Conservation (phyloP, 225 moss, liverwort and hornwort genomes). For the Takakia lepidozioides region DNA sequence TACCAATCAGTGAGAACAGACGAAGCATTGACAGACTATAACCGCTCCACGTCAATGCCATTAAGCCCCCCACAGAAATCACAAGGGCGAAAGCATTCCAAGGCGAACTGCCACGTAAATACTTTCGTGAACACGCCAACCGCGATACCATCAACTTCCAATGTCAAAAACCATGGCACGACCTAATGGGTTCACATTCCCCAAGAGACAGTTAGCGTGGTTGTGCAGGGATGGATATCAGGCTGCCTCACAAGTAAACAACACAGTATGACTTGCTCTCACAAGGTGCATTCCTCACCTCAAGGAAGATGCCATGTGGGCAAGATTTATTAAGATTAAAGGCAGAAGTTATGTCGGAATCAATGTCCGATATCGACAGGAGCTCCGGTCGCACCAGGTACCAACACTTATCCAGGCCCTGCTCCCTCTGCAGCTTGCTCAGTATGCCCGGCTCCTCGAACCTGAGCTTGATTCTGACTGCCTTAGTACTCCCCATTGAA, state of each 20-base stretch:
- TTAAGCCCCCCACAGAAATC: too few relatives aligned
- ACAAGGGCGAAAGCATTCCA: too few relatives aligned
- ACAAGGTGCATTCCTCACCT: conserved; percentile 16
- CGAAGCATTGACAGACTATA: too few relatives aligned
- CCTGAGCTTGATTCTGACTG: conserved; percentile 36
- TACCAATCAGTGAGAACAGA: too few relatives aligned
- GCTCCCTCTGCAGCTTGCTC: conserved; percentile 21
- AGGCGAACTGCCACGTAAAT: too few relatives aligned
- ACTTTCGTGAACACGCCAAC: too few relatives aligned
- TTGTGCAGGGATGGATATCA: too few relatives aligned
- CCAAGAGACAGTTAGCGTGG: background rate
- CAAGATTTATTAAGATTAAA: conserved; percentile 20
- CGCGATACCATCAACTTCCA: background rate
- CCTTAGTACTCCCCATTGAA: conserved; percentile 9
- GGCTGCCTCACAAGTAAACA: background rate
- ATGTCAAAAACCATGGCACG: background rate
- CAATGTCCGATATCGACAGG: conserved; percentile 23
- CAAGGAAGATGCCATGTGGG: conserved; percentile 30
- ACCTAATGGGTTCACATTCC: background rate
- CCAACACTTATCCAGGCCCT: conserved; percentile 47
- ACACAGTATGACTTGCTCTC: background rate
- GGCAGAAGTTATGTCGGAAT: conserved; percentile 15
- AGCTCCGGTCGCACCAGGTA: conserved; percentile 24
- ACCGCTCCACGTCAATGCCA: too few relatives aligned
- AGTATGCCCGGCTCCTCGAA: conserved; percentile 33